Base-by-base conservation (phyloP, 495 filamentous ascomycete genomes). In the Lentithecium fluviatile region DNA sequence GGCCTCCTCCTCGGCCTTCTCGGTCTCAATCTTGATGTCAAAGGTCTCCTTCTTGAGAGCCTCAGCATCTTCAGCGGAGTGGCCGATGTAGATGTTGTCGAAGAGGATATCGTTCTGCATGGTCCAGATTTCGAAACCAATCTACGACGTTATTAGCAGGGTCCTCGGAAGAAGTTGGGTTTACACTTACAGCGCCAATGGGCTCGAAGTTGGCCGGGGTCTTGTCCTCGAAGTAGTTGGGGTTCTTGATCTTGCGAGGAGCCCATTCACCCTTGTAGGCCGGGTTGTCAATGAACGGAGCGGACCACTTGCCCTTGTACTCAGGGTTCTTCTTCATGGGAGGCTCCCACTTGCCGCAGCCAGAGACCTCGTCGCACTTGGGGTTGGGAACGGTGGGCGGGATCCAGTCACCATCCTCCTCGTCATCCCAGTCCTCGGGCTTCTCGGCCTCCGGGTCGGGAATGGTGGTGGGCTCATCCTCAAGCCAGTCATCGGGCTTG, bases 21-120 rank as follows among this genome's bases (percentile, higher is more conserved):
- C 95, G 59, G 91, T 78, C 53, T 86, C 78, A 74, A 85, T 80
- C 88, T 99, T 99, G 77, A 93, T 77, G 75, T 91, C 88, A 77
- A 92, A 99, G 63, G 90, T 94, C 81, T 96, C 89, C 49, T 88
- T 77, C 74, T 93, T 87, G 66, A 99, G 80, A 78, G 91, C 88
- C 76, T 87, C 85, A 60, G 95, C 95, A 67, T 99, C 95, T 72
- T 88, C 90, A 66, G 90, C 75, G 45, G 95, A 99, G 85, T 99
- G 95, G 65, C 95, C 95, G 76, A 99, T 88, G 84, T 97, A 99
- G 83, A 99, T 91, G 86, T 99, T 99, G 85, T 97, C 91, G 71
- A 99, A 99, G 68, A 97, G 86, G 65, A 97, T 96, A 75, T 97
- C 89, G 76, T 86, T 95, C 73, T 96, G 94, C 94, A 98, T 98